phyloP scores from a whole-genome alignment of 371 early-diverging fungal species.

The Nematocida displodere region DNA sequence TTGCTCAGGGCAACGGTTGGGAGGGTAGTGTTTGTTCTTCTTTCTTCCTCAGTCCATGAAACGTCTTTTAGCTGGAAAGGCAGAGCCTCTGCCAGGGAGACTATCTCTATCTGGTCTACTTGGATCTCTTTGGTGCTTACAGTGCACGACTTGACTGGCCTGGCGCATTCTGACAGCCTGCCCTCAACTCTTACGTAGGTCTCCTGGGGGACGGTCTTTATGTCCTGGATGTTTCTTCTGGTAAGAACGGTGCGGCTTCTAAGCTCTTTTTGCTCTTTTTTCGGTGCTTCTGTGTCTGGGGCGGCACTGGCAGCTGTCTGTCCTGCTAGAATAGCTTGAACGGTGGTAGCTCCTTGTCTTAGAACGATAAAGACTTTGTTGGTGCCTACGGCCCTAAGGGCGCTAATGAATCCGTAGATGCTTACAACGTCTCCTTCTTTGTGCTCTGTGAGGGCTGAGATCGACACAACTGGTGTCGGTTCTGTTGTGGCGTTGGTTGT shows the following conservation, averaged over 20 bases:
- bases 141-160: conserved; percentile 57
- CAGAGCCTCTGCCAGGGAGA: conserved; percentile 66
- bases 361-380: conserved; percentile 59
- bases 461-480: no score
- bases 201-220: conserved; percentile 37
- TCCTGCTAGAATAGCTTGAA: conserved; percentile 50
- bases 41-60: conserved; percentile 55
- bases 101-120: conserved; percentile 24
- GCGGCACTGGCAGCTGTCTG: no score
- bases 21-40: conserved; percentile 57
- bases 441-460: no score
- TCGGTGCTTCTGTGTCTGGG: conserved; percentile 13
- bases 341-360: conserved; percentile 52
- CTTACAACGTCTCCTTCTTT: neutral
- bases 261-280: neutral
- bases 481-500: no score
- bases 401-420: conserved; percentile 60
- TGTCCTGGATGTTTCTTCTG: conserved; percentile 16
- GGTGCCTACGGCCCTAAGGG: conserved; percentile 41
- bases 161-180: conserved; percentile 20
- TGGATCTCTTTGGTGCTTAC: conserved; percentile 59
- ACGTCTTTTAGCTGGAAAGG: conserved; percentile 90
- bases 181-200: conserved; percentile 59
- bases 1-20: conserved; percentile 77
- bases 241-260: neutral